Conservation (phyloP, 768 basidiomycete genomes). For the Termitomyces sp. region DNA sequence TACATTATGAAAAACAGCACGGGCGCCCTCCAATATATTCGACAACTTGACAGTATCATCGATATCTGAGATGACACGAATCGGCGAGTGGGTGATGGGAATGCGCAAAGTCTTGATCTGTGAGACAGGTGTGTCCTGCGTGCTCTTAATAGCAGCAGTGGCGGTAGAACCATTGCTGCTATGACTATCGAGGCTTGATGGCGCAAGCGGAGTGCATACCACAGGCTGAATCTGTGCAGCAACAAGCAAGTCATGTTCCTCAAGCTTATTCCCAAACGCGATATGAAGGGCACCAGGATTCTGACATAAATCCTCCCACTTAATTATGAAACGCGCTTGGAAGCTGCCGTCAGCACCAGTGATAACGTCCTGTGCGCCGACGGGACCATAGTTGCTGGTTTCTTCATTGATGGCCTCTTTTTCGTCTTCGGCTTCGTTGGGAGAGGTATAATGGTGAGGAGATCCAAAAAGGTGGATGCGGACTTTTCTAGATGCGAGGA, state of each 20-base stretch:
- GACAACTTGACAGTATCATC: slow-evolving; percentile 90
- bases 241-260: slow-evolving; percentile 52
- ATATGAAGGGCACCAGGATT: slow-evolving; percentile 55
- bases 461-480: slow-evolving; percentile 55
- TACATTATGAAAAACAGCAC: slow-evolving; percentile 83
- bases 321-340: slow-evolving; percentile 50
- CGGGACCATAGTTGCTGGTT: slow-evolving; percentile 31
- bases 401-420: slow-evolving; percentile 22
- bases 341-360: slow-evolving; percentile 75
- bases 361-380: slow-evolving; percentile 42
- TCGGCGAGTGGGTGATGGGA: slow-evolving; percentile 52
- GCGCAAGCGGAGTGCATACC: slow-evolving; percentile 8
- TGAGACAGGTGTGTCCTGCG: background rate
- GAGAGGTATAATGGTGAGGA: slow-evolving; percentile 20
- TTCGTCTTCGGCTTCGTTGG: slow-evolving; percentile 17
- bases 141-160: background rate
- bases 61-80: slow-evolving; percentile 88
- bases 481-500: slow-evolving; percentile 56
- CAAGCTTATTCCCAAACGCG: slow-evolving; percentile 45
- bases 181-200: background rate
- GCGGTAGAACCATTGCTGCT: background rate
- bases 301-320: slow-evolving; percentile 62
- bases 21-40: slow-evolving; percentile 71
- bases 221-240: slow-evolving; percentile 45
- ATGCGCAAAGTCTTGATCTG: slow-evolving; percentile 28